Conservation (phyloP, 2,329 filamentous ascomycete genomes). For the Arthrobotrys sphaeroides region DNA sequence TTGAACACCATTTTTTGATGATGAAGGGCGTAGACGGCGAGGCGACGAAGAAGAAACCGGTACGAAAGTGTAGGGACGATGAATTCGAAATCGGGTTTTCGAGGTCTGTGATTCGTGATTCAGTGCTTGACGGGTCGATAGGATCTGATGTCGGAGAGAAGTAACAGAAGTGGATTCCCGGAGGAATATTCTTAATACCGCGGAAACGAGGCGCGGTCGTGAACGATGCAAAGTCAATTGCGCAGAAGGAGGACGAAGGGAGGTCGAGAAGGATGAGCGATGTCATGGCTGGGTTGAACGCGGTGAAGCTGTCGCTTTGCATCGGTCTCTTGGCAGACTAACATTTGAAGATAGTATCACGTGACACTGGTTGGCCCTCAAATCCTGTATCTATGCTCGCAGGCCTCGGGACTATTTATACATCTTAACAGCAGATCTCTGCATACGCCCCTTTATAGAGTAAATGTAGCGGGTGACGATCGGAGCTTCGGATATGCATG, state of each 20-base stretch:
- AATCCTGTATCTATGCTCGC: no score
- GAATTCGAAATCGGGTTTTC: conserved; percentile 29
- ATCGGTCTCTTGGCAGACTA: not conserved
- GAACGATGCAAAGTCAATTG: conserved; percentile 57
- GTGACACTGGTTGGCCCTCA: not conserved
- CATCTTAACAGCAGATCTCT: no score
- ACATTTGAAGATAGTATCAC: not conserved
- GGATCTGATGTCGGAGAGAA: conserved; percentile 56
- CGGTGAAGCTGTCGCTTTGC: not conserved
- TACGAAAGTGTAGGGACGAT: conserved; percentile 44
- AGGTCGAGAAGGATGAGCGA: conserved; percentile 55
- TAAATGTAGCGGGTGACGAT: no score
- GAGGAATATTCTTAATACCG: conserved; percentile 56
- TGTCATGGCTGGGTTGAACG: conserved; percentile 36
- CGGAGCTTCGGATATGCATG: no score
- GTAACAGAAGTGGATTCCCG: conserved; percentile 57
- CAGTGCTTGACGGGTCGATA: conserved; percentile 36
- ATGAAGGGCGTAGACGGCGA: conserved; percentile 41
- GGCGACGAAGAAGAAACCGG: conserved; percentile 41
- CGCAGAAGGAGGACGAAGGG: conserved; percentile 55
- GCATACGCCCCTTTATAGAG: no score
- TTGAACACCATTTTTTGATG: conserved; percentile 49
- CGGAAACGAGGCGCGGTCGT: conserved; percentile 56
- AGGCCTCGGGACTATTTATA: no score
- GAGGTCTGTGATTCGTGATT: conserved; percentile 51